A percentile compares a stretch with the other conserved stretches of the same genome.
Evolutionary conservation across 257 asterid species (phyloP).

Genomic region (Coffea canephora): DNA sequence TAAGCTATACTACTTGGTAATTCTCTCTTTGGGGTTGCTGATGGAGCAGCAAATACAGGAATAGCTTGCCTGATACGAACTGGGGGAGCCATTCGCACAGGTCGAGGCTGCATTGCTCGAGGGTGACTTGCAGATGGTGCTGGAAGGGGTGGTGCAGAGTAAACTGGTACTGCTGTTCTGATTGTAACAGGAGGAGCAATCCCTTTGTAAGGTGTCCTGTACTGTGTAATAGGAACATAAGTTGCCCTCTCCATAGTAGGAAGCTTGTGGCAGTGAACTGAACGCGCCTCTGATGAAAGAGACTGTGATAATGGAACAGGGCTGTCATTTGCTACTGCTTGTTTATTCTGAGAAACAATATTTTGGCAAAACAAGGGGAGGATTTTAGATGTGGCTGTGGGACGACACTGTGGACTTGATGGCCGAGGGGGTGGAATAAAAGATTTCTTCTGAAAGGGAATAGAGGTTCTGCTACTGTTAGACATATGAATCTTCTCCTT

Average conservation of each 20-base stretch:
- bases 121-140: conserved; percentile 29
- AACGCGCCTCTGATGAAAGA: conserved; percentile 34
- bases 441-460: conserved; percentile 44
- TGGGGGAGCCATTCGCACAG: conserved; percentile 47
- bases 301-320: conserved; percentile 28
- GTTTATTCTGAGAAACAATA: conserved; percentile 31
- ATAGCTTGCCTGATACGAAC: conserved; percentile 54
- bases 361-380: conserved; percentile 60
- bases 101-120: conserved; percentile 38
- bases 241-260: conserved; percentile 37
- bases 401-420: conserved; percentile 59
- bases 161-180: conserved; percentile 65
- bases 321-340: conserved; percentile 26
- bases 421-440: conserved; percentile 44
- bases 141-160: conserved; percentile 63
- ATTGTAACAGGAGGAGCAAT: conserved; percentile 70
- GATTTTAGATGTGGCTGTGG: conserved; percentile 57
- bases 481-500: conserved; percentile 34
- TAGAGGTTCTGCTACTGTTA: conserved; percentile 23
- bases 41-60: conserved; percentile 57
- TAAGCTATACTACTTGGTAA: conserved; percentile 13
- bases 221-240: conserved; percentile 39
- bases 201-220: conserved; percentile 44
- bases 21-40: conserved; percentile 19
- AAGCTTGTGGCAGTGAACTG: conserved; percentile 28